Evolutionary conservation across 768 basidiomycete species (phyloP).

Genomic region (Amanita pseudoporphyria): DNA sequence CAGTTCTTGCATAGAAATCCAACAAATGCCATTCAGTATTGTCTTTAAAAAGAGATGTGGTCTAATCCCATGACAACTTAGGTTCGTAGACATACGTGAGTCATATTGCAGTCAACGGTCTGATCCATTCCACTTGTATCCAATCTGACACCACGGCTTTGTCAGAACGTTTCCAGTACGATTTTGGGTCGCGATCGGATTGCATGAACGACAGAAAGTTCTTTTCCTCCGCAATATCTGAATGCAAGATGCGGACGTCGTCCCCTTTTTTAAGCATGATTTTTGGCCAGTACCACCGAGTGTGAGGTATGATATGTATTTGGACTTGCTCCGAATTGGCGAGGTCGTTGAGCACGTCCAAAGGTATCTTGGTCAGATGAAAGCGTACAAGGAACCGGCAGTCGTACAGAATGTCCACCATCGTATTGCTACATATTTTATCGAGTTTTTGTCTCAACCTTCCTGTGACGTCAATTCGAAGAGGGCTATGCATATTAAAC

Average conservation of each 20-base stretch:
- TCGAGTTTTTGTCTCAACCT: conserved; percentile 12
- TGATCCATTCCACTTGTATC: conserved; percentile 34
- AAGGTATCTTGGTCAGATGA: conserved; percentile 33
- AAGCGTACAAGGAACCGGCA: conserved; percentile 51
- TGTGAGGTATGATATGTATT: conserved; percentile 27
- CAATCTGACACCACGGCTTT: conserved; percentile 22
- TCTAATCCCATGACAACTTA: neutral
- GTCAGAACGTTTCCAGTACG: conserved; percentile 9
- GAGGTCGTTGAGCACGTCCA: conserved; percentile 21
- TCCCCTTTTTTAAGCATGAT: conserved; percentile 23
- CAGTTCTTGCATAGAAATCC: conserved; percentile 14
- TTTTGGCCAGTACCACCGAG: conserved; percentile 40
- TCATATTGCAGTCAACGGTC: conserved; percentile 26
- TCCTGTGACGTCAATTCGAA: conserved; percentile 35
- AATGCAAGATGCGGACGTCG: conserved; percentile 10
- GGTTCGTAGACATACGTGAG: neutral
- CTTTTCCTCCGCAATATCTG: conserved; percentile 9
- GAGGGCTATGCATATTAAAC: conserved; percentile 14
- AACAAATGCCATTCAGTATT: neutral
- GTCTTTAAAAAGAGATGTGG: neutral
- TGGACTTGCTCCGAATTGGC: conserved; percentile 10
- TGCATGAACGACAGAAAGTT: neutral
- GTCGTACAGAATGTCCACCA: conserved; percentile 47
- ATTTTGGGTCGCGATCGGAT: neutral
- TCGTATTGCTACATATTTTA: conserved; percentile 10